Base-by-base conservation (phyloP, 148 eudicot species). In the Spergularia marina region DNA sequence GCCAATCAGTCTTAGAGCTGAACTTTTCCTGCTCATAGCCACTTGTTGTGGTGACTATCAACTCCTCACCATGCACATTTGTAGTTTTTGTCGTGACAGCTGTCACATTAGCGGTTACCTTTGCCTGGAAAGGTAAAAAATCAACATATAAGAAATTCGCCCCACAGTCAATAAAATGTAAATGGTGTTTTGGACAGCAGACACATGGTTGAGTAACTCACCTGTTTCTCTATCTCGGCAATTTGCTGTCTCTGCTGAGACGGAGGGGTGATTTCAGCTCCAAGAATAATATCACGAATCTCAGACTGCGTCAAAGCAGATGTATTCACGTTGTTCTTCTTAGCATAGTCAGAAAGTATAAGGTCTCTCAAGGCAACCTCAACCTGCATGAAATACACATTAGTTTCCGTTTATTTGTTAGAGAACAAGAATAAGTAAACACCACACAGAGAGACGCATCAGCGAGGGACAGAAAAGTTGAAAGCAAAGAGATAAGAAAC, bases 201-300 rank as follows among this genome's bases (percentile, higher is more conserved):
- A 70, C 20, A 70, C 53, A 40, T 39, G 4, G 61, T 49, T 55
- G 16, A 30, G n/a, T 12, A 66, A 54, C 74, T 51, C 65, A 62
- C 82, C 97, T 91, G 97, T 87, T 96, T 96, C 85, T 96, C 99
- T 66, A 96, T 96, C 84, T 96, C 99, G 12, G 99, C 99, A 77
- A 96, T 96, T 68, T 96, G 99, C 74, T 96, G 99, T 21, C 99
- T 84, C 82, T 96, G 99, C 78, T 96, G 99, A 36, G 97, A 96
- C 10, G 98, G 98, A 30, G 98, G 99, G 55, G 99, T 92, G 54
- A 95, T 95, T 84, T 95, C 99, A 55, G 99, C 99, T 63, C 99
- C 99, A 81, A 95, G 99, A 17, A 96, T 96, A 18, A 96, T 91
- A 82, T 96, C 99, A 74, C 98, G 98, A 61, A 96, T 92, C 82